phyloP scores from a whole-genome alignment of 495 filamentous ascomycete genomes.

The Penicillium coffeae region DNA sequence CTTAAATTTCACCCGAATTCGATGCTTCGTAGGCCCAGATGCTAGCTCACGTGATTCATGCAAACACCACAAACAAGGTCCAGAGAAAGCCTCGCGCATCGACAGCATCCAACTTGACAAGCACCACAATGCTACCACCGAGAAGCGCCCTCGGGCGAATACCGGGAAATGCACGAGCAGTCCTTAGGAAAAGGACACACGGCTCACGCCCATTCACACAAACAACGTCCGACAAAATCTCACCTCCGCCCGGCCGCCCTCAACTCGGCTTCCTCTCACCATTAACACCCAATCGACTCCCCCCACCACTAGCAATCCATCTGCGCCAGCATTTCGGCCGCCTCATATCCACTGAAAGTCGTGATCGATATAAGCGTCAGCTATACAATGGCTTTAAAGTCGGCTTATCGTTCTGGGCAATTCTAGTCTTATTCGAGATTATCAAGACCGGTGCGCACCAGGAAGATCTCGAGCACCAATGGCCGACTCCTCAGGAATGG shows the following conservation, averaged over 20 bases:
- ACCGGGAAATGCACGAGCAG: slow-evolving; percentile 20
- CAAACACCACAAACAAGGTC: slow-evolving; percentile 19
- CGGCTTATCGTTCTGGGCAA: slow-evolving; percentile 51
- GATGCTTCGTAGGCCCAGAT: too few relatives aligned
- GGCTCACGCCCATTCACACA: slow-evolving; percentile 40
- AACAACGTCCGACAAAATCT: slow-evolving; percentile 46
- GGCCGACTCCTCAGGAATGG: slow-evolving; percentile 76
- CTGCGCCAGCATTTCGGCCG: slow-evolving; percentile 57
- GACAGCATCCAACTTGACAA: too few relatives aligned
- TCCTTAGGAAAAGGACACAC: slow-evolving; percentile 5
- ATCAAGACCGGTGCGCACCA: slow-evolving; percentile 58
- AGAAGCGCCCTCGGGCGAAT: slow-evolving; percentile 27
- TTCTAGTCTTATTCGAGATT: slow-evolving; percentile 48
- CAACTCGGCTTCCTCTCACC: slow-evolving; percentile 75
- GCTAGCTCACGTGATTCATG: slow-evolving; percentile 9
- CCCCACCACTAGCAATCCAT: slow-evolving; percentile 39
- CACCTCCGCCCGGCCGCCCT: slow-evolving; percentile 54
- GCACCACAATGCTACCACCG: slow-evolving; percentile 18
- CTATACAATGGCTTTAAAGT: slow-evolving; percentile 58
- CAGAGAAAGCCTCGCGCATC: too few relatives aligned
- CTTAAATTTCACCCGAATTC: too few relatives aligned
- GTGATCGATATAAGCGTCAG: slow-evolving; percentile 61
- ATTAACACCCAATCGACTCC: slow-evolving; percentile 31
- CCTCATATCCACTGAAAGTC: slow-evolving; percentile 71
- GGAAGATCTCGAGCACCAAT: slow-evolving; percentile 67